phyloP scores from a whole-genome alignment of 139 green algal species.

The Chlorella sp. region DNA sequence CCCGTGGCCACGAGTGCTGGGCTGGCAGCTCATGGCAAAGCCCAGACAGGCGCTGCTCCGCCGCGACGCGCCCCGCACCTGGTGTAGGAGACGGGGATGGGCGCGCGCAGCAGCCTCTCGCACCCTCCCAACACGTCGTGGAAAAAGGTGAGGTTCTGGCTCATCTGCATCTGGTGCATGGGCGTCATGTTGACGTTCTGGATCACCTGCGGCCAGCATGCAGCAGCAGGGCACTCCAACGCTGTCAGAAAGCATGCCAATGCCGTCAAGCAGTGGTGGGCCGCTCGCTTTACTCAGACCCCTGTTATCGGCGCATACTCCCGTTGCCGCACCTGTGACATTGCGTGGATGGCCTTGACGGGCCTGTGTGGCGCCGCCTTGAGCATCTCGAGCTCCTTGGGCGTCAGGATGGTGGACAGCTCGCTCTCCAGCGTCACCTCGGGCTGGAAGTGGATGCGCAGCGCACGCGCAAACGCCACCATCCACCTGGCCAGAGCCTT shows the following conservation, averaged over 20 bases:
- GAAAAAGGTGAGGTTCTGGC: slow-evolving; percentile 62
- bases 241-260: no score
- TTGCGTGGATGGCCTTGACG: slow-evolving; percentile 11
- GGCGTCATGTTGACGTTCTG: slow-evolving; percentile 18
- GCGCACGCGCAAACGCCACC: slow-evolving; percentile 23
- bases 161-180: slow-evolving; percentile 41
- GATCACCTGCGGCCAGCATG: slow-evolving; percentile 18
- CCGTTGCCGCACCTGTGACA: slow-evolving; percentile 21
- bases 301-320: no score
- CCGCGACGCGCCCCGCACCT: slow-evolving; percentile 25
- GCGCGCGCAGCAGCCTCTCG: slow-evolving; percentile 16
- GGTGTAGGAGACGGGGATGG: slow-evolving; percentile 25
- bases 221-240: no score
- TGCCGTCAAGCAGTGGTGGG: no score
- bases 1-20: no score
- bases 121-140: slow-evolving; percentile 58
- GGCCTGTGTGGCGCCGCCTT: slow-evolving; percentile 15
- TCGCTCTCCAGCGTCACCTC: slow-evolving; percentile 22
- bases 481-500: slow-evolving; percentile 35
- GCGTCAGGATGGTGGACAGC: slow-evolving; percentile 19
- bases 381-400: slow-evolving; percentile 25
- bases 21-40: no score
- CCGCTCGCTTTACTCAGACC: no score
- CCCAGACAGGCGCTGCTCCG: no score
- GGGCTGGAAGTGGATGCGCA: slow-evolving; percentile 39